phyloP scores from a whole-genome alignment of 345 rosid species.

The Iberis pinnata region DNA sequence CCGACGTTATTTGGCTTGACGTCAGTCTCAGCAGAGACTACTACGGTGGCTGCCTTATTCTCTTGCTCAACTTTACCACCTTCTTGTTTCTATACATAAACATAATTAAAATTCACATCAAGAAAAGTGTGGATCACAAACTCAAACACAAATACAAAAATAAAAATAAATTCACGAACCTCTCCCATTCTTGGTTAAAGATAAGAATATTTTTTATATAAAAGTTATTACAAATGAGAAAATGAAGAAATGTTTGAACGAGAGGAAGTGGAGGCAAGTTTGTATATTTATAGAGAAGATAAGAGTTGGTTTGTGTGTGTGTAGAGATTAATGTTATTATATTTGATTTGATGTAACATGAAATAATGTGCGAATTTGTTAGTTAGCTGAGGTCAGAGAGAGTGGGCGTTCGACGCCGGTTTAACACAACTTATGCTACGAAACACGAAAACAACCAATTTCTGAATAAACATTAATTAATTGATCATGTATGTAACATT shows the following conservation, averaged over 20 bases:
- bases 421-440: slow-evolving; percentile 26
- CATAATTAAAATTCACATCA: slow-evolving; percentile 3
- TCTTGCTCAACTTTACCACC: slow-evolving; percentile 44
- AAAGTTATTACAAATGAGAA: neutral
- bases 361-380: slow-evolving; percentile 8
- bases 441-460: slow-evolving; percentile 24
- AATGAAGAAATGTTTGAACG: slow-evolving; percentile 25
- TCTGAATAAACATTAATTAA: slow-evolving; percentile 1
- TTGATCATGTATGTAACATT: neutral
- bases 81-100: slow-evolving; percentile 29
- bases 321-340: slow-evolving; percentile 9
- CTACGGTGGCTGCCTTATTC: slow-evolving; percentile 34
- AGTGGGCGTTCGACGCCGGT: slow-evolving; percentile 31
- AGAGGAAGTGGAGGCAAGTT: slow-evolving; percentile 28
- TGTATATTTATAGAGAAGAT: slow-evolving; percentile 37
- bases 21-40: slow-evolving; percentile 30
- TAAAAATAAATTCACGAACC: slow-evolving; percentile 29
- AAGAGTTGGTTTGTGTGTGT: neutral
- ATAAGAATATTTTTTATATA: neutral
- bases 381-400: slow-evolving; percentile 30
- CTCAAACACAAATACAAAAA: neutral
- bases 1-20: slow-evolving; percentile 43
- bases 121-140: neutral
- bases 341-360: slow-evolving; percentile 17
- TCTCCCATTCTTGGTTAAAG: slow-evolving; percentile 41